phyloP scores from a whole-genome alignment of 2,329 filamentous ascomycete species.

The Fusarium sp. region DNA sequence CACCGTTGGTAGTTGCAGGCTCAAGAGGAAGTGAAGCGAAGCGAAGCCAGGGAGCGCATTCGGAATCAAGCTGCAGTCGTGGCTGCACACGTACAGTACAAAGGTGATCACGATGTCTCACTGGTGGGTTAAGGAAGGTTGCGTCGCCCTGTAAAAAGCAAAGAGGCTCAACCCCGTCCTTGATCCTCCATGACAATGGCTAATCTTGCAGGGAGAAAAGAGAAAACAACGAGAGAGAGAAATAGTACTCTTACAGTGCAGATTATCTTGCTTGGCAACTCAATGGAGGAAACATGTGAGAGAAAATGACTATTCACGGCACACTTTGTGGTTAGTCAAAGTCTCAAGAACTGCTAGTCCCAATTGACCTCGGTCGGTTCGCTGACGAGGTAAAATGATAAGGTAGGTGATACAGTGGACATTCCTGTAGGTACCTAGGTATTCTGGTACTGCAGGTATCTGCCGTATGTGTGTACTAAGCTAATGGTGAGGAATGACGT shows the following conservation, averaged over 20 bases:
- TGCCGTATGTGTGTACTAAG: no score
- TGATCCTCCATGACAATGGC: constrained; percentile 4
- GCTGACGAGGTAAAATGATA: constrained; percentile 2
- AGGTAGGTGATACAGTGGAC: neutral
- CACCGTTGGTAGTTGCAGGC: constrained; percentile 15
- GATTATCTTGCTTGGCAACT: neutral
- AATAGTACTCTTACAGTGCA: neutral
- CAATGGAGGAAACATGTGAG: constrained; percentile 22
- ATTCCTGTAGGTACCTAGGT: no score
- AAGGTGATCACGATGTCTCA: constrained; percentile 22
- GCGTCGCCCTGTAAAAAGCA: constrained; percentile 36
- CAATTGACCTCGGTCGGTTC: constrained; percentile 12
- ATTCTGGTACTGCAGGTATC: no score
- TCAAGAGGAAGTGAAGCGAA: neutral
- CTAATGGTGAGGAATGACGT: constrained; percentile 25
- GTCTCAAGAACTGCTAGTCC: constrained; percentile 6
- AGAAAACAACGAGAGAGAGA: constrained; percentile 5
- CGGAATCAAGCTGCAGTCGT: constrained; percentile 27
- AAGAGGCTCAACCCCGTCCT: constrained; percentile 23
- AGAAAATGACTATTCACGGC: neutral
- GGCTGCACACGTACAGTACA: constrained; percentile 1
- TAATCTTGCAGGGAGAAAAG: constrained; percentile 1
- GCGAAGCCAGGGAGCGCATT: neutral
- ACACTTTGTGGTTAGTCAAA: neutral
- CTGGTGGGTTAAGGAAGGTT: constrained; percentile 3